phyloP scores from a whole-genome alignment of 73 alveolate genomes.

The Paramecium caudatum region DNA sequence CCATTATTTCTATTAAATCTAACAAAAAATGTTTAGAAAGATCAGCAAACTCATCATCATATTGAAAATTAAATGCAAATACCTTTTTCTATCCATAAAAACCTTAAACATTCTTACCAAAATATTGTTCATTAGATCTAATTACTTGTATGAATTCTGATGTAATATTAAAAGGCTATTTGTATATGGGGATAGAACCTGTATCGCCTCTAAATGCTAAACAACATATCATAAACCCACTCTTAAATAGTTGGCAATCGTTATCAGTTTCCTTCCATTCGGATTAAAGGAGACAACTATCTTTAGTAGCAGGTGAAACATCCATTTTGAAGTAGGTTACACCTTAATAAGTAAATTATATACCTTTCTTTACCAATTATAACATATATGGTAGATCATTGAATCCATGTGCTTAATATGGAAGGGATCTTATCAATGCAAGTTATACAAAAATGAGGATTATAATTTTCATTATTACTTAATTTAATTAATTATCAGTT shows the following conservation, averaged over 20 bases:
- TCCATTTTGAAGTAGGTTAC: not conserved
- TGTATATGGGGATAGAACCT: not conserved
- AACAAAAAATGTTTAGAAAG: not conserved
- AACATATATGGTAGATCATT: not conserved
- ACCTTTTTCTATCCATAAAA: not conserved
- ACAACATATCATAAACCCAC: not conserved
- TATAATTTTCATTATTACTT: not conserved
- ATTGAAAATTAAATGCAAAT: not conserved
- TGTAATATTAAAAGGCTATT: not conserved
- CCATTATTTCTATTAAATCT: not conserved
- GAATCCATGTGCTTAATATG: conserved; percentile 10
- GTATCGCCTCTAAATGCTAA: conserved; percentile 11
- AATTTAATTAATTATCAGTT: not conserved
- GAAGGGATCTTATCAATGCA: not conserved
- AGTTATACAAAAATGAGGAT: not conserved
- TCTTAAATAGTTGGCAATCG: not conserved
- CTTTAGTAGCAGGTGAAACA: not conserved
- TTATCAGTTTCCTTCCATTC: not conserved
- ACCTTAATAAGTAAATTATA: not conserved
- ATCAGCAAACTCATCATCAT: not conserved
- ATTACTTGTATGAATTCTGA: not conserved
- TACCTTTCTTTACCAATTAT: not conserved
- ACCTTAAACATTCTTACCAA: not conserved
- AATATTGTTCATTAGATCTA: not conserved
- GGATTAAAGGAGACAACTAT: not conserved